Conservation (phyloP, 352 stramenopile genomes). For the Phytophthora sp. region DNA sequence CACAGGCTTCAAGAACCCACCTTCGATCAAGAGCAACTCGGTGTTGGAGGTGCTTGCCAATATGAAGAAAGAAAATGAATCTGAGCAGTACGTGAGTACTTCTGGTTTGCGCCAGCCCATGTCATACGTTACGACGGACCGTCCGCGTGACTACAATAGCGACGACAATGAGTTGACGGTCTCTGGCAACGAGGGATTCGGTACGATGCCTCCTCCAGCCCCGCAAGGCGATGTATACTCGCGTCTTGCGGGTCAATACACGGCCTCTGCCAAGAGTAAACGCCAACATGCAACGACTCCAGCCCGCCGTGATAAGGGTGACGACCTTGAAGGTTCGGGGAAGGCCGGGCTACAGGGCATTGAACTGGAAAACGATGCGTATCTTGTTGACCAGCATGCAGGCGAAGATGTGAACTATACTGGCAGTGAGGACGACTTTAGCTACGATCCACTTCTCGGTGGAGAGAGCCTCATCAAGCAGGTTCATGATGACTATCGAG, state of each 20-base stretch:
- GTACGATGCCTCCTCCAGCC: conserved; percentile 53
- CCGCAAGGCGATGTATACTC: conserved; percentile 82
- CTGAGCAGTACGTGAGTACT: conserved; percentile 51
- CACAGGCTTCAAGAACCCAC: conserved; percentile 55
- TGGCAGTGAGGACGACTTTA: conserved; percentile 59
- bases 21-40: conserved; percentile 66
- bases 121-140: conserved; percentile 47
- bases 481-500: conserved; percentile 80
- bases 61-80: conserved; percentile 85
- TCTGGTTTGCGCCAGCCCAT: conserved; percentile 53
- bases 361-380: conserved; percentile 35
- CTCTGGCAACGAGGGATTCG: conserved; percentile 22
- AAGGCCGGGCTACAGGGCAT: conserved; percentile 28
- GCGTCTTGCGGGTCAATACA: conserved; percentile 81
- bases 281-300: conserved; percentile 50
- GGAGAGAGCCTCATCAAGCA: conserved; percentile 68
- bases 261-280: conserved; percentile 83
- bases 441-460: conserved; percentile 74
- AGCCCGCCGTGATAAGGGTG: conserved; percentile 41
- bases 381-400: conserved; percentile 32
- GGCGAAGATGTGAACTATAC: conserved; percentile 36
- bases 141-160: conserved; percentile 45
- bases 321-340: conserved; percentile 38
- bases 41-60: conserved; percentile 85
- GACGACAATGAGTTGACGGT: conserved; percentile 31